Base-by-base conservation (phyloP, 345 rosid species). In the Acer saccharum region DNA sequence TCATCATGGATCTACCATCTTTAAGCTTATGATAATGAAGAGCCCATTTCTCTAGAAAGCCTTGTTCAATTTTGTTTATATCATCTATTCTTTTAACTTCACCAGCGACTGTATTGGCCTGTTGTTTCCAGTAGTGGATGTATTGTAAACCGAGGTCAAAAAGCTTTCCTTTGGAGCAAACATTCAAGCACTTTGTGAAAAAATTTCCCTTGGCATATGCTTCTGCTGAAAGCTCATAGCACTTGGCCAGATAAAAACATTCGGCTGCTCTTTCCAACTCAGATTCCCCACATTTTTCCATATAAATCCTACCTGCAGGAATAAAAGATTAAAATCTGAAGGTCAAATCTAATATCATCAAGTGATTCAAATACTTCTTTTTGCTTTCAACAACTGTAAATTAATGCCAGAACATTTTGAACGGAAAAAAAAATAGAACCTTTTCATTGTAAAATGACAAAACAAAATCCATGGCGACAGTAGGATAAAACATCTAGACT, bases 61-160 rank as follows among this genome's bases (percentile, higher is more conserved):
- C 79, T 35, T 74, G 84, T 66, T 83, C 82, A 60, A 83, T 70
- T 66, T 64, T 75, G 46, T 43, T 8, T 8, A 43, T 43, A 43
- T 43, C 46, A 7, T 43, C 46, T 43, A 9, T 41, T 41, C 78
- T 16, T 39, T 63, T 25, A 74, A 71, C 32, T 2, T 29, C 32
- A 29, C 32, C 32, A 29, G 32, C 32, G 32, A 2, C 32, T 2
- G 32, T 43, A 43, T 43, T 9, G 46, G 63, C 57, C 7, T 76
- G 72, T 17, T 77, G 80, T 67, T 78, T 87, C 88, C 87, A 81
- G 68, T 72, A 68, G 41, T 75, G 69, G 12, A 88, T 73, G 44
- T 69, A 88, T 4, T 60, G 73, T 70, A 86, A 74, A 20, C 91
- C 91, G 25, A 9, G 44, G 1, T 86, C 86, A 27, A 88, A 88